phyloP scores from a whole-genome alignment of 306 rosid species.

The Arachis stenosperma region DNA sequence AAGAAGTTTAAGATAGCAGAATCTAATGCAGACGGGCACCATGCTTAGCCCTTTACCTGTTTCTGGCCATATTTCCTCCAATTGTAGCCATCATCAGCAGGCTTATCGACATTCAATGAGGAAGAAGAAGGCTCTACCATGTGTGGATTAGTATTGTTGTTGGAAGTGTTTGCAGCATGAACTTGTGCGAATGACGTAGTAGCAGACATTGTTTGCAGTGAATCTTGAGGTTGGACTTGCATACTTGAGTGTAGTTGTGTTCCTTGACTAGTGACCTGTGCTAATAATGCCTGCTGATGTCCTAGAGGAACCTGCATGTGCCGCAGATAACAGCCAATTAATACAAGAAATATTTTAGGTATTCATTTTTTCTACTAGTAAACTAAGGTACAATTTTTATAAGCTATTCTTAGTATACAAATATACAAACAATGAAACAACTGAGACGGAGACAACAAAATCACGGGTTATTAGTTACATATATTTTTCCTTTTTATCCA shows the following conservation, averaged over 20 bases:
- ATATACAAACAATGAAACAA: no score
- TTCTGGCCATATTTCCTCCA: slow-evolving; percentile 93
- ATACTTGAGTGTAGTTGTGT: slow-evolving; percentile 48
- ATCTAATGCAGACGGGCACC: no score
- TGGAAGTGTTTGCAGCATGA: slow-evolving; percentile 39
- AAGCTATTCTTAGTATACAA: no score
- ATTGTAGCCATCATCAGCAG: slow-evolving; percentile 73
- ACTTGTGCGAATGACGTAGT: slow-evolving; percentile 42
- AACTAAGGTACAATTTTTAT: no score
- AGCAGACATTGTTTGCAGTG: slow-evolving; percentile 46
- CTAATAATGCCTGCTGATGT: slow-evolving; percentile 70
- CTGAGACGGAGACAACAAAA: no score
- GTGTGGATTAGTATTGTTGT: slow-evolving; percentile 38
- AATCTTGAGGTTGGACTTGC: slow-evolving; percentile 48
- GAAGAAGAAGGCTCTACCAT: slow-evolving; percentile 28
- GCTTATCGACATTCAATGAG: slow-evolving; percentile 57
- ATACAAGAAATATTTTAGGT: no score
- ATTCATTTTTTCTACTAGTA: no score
- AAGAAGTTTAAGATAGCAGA: no score
- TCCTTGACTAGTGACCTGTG: slow-evolving; percentile 70
- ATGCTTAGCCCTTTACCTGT: slow-evolving; percentile 65
- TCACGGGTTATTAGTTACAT: no score
- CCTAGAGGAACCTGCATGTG: slow-evolving; percentile 59
- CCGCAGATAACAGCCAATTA: neutral
- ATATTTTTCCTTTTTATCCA: no score